These are phyloP conservation scores for Cordyceps sp. DNA, from an alignment of 2,329 filamentous ascomycete species.

Conservation along the genomic window DNA sequence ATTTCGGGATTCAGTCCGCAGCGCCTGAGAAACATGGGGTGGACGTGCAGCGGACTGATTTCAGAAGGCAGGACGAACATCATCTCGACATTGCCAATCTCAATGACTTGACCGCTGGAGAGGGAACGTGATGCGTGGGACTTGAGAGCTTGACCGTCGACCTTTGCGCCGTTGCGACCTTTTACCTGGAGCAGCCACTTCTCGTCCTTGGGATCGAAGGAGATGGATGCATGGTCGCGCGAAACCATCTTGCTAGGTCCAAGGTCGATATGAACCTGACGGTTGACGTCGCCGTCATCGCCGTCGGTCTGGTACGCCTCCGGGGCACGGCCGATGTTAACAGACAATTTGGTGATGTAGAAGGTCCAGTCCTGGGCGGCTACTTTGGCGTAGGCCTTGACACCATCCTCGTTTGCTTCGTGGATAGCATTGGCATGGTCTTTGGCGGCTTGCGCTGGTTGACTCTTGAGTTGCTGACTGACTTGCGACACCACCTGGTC, in stretches of 20 bases:
- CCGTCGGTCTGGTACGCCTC: conserved; percentile 24
- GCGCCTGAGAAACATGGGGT: conserved; percentile 52
- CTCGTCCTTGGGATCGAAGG: conserved; percentile 49
- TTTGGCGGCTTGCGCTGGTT: conserved; percentile 39
- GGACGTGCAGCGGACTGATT: conserved; percentile 47
- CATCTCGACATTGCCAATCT: conserved; percentile 91
- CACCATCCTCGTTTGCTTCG: conserved; percentile 41
- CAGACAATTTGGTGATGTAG: conserved; percentile 58
- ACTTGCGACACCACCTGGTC: conserved; percentile 40
- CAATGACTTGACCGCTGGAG: conserved; percentile 76
- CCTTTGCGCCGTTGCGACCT: conserved; percentile 77
- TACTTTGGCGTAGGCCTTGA: conserved; percentile 68
- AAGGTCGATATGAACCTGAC: conserved; percentile 69
- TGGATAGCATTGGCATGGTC: conserved; percentile 49
- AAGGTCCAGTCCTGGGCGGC: conserved; percentile 72
- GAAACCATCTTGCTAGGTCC: conserved; percentile 72
- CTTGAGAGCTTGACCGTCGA: conserved; percentile 60
- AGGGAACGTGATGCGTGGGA: conserved; percentile 49
- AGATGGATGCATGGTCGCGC: conserved; percentile 58
- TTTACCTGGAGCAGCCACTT: conserved; percentile 77
- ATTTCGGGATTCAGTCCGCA: conserved; percentile 32
- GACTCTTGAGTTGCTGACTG: conserved; percentile 31
- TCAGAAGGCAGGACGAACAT: conserved; percentile 89
- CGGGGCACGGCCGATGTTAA: conserved; percentile 59
- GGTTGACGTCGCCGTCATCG: conserved; percentile 26